Evolutionary conservation across 257 asterid genomes (phyloP).

Genomic region (Petunia axillaris): DNA sequence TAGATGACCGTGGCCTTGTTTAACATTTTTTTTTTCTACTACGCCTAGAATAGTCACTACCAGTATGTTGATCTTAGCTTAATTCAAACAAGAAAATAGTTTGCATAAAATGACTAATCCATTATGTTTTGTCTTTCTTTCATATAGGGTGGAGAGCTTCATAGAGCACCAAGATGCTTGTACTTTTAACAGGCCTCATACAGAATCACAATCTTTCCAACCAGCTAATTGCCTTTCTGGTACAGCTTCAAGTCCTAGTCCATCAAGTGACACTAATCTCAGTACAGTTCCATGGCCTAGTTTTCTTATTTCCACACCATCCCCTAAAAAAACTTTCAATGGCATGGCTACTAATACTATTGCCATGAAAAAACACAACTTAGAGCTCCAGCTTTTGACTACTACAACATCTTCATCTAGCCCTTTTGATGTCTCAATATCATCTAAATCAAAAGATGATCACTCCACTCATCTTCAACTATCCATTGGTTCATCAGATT

Average conservation of each 20-base stretch:
- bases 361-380: conserved; percentile 34
- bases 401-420: conserved; percentile 32
- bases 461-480: conserved; percentile 33
- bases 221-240: conserved; percentile 46
- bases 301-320: conserved; percentile 27
- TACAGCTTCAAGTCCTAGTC: conserved; percentile 63
- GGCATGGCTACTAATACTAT: not conserved
- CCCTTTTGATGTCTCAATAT: conserved; percentile 16
- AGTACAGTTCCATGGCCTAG: conserved; percentile 29
- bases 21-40: no score
- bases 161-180: conserved; percentile 81
- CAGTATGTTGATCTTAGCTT: no score
- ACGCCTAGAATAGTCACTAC: no score
- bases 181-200: conserved; percentile 46
- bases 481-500: conserved; percentile 38
- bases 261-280: conserved; percentile 42
- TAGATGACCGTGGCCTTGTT: no score
- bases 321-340: not conserved
- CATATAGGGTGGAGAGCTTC: conserved; percentile 73
- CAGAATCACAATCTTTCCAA: conserved; percentile 48
- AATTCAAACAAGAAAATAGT: no score
- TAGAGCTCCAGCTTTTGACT: conserved; percentile 65
- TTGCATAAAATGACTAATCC: not conserved
- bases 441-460: conserved; percentile 15
- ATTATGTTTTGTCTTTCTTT: not conserved